A percentile compares a stretch with the other conserved stretches of the same genome.
Evolutionary conservation across 1,284 basidiomycete species (phyloP).

Genomic region (Malassezia sympodialis): DNA sequence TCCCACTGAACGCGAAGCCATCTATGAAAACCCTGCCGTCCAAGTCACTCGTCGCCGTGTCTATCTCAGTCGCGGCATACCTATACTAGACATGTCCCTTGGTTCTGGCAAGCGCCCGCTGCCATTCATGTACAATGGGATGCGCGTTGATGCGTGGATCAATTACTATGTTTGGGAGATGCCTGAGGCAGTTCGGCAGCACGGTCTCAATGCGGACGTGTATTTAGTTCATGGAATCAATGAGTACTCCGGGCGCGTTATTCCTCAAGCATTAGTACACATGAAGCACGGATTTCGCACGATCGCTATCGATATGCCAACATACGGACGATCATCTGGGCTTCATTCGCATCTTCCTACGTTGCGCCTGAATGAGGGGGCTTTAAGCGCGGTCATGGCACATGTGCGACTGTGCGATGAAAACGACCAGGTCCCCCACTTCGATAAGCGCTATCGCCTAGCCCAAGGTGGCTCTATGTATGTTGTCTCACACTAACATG

Average conservation of each 20-base stretch:
- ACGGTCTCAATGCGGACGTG: conserved; percentile 30
- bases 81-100: conserved; percentile 21
- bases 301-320: conserved; percentile 52
- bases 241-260: conserved; percentile 27
- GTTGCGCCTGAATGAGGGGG: conserved; percentile 49
- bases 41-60: conserved; percentile 27
- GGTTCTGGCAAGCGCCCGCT: conserved; percentile 13
- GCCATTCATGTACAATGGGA: conserved; percentile 1
- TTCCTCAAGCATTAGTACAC: conserved; percentile 50
- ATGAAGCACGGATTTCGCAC: conserved; percentile 52
- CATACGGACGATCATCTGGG: conserved; percentile 49
- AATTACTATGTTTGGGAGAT: conserved; percentile 41
- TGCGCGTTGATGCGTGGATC: conserved; percentile 23
- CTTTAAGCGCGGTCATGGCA: conserved; percentile 51
- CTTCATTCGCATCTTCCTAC: conserved; percentile 51
- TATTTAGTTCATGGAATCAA: conserved; percentile 44
- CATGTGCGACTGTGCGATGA: conserved; percentile 46
- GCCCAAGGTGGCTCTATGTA: conserved; percentile 48
- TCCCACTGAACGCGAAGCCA: conserved; percentile 24
- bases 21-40: conserved; percentile 41
- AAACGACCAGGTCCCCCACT: conserved; percentile 15
- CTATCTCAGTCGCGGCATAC: conserved; percentile 19
- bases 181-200: conserved; percentile 20
- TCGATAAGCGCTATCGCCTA: conserved; percentile 36
- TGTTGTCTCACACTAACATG: conserved; percentile 20